Evolutionary conservation across 2,329 filamentous ascomycete genomes (phyloP).

Genomic region (Diaporthe nobilis): DNA sequence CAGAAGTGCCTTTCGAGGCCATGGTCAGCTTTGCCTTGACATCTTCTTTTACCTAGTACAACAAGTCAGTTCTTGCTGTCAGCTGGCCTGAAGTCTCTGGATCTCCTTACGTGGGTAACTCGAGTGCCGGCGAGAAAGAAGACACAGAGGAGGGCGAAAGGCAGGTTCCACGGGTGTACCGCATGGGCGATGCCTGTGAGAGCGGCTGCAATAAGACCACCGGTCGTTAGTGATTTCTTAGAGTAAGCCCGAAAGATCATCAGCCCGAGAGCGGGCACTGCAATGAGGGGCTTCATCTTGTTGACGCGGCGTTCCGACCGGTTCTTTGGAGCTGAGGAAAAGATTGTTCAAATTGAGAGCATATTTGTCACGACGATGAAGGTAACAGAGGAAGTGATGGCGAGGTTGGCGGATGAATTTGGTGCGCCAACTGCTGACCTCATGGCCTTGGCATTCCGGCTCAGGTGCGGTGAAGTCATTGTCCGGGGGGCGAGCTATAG

Average conservation of each 20-base stretch:
- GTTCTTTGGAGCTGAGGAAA: not conserved
- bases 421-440: not conserved
- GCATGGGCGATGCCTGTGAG: constrained; percentile 85
- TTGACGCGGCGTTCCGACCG: not conserved
- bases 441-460: not conserved
- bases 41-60: constrained; percentile 82
- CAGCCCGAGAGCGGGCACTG: constrained; percentile 69
- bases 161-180: constrained; percentile 93
- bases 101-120: constrained; percentile 79
- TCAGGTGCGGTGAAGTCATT: constrained; percentile 28
- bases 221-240: constrained; percentile 82
- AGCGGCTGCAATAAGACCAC: constrained; percentile 79
- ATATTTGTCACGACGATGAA: not conserved
- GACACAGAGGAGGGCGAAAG: constrained; percentile 84
- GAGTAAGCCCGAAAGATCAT: constrained; percentile 78
- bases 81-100: not conserved
- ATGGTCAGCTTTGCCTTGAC: constrained; percentile 87
- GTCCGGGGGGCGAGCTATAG: not conserved
- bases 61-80: constrained; percentile 38
- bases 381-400: too few species aligned
- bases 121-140: constrained; percentile 91
- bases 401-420: not conserved
- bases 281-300: constrained; percentile 71
- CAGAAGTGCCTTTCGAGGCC: constrained; percentile 78
- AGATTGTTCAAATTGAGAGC: not conserved